Conservation (phyloP, 768 basidiomycete species). For the Lentinula detonsa region DNA sequence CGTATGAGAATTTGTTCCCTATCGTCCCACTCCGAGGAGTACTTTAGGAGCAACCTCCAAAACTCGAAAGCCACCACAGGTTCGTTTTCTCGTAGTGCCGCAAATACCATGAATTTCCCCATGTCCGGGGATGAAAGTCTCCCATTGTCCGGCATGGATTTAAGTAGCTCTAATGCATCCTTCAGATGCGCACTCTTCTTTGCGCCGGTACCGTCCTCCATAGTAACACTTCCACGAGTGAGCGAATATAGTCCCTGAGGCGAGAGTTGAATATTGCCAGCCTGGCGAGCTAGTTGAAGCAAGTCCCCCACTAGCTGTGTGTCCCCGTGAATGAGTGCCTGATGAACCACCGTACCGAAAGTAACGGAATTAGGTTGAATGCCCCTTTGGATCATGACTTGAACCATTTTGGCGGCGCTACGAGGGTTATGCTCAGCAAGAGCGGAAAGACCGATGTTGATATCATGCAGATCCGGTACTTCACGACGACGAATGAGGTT, state of each 20-base stretch:
- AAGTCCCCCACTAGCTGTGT: constrained; percentile 36
- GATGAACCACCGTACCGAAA: constrained; percentile 58
- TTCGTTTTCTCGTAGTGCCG: constrained; percentile 43
- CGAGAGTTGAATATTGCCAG: constrained; percentile 30
- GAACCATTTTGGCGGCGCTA: constrained; percentile 39
- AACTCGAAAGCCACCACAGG: constrained; percentile 52
- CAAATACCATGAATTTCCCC: constrained; percentile 44
- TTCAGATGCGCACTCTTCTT: constrained; percentile 25
- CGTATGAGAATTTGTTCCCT: constrained; percentile 38
- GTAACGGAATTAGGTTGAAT: constrained; percentile 47
- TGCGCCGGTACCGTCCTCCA: not conserved
- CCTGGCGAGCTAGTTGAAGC: constrained; percentile 29
- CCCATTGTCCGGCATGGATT: constrained; percentile 26
- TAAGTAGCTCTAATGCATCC: constrained; percentile 36
- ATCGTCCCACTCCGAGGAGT: constrained; percentile 43
- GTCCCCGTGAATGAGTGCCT: constrained; percentile 43
- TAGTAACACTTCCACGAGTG: constrained; percentile 33
- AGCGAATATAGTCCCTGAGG: constrained; percentile 44
- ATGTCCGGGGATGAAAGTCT: constrained; percentile 36
- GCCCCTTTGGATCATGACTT: constrained; percentile 42
- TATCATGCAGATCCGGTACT: constrained; percentile 55
- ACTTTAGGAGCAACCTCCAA: constrained; percentile 45
- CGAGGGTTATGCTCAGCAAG: constrained; percentile 44
- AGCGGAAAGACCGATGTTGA: constrained; percentile 56
- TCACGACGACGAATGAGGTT: constrained; percentile 41